Evolutionary conservation across 148 eudicot genomes (phyloP), one percentile per base, ranked within the genome.

Genomic region (Euryodendron excelsum): DNA sequence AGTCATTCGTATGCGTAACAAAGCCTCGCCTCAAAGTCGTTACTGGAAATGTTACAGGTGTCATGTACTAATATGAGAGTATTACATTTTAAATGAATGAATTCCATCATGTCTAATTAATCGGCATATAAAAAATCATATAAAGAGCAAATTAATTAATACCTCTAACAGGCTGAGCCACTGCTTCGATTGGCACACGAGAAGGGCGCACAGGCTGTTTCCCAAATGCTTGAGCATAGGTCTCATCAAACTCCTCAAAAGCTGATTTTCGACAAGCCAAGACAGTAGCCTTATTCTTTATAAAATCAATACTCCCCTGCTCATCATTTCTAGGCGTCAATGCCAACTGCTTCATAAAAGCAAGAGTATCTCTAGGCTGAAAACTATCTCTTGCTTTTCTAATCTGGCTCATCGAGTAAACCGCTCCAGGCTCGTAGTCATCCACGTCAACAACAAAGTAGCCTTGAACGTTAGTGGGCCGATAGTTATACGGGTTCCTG

Each of bases 191-290:
- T 66, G 82, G 75, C 76, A 62, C 77, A 67, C 45, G 80, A 39
- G 87, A 69, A 77, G 83, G 87, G 20, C 86, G 89, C n/a, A 77
- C 86, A 25, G 97, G 81, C 53, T 79, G 58, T n/a, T 80, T 83
- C 55, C 94, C 94, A 86, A 96, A 93, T 52, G 98, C 99, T 75
- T 96, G 91, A 31, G 92, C 92, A 88, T 96, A 96, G 11, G 99
- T 90, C 78, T 89, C 94, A 77, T 96, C 98, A 81, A 89, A 90
- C 82, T 93, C 99, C 86, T 89, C 97, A 76, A 84, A 96, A 7
- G 79, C 52, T 1, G 97, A 88, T 82, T 82, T 88, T 53, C 99
- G 90, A 73, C 86, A 93, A 75, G 98, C 94, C 82, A 91, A 73
- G 65, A 85, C 86, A 21, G 82, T 78, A 41, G 99, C 86, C 82